phyloP scores from a whole-genome alignment of 176 grass and related monocot species.

The Ensete ventricosum region DNA sequence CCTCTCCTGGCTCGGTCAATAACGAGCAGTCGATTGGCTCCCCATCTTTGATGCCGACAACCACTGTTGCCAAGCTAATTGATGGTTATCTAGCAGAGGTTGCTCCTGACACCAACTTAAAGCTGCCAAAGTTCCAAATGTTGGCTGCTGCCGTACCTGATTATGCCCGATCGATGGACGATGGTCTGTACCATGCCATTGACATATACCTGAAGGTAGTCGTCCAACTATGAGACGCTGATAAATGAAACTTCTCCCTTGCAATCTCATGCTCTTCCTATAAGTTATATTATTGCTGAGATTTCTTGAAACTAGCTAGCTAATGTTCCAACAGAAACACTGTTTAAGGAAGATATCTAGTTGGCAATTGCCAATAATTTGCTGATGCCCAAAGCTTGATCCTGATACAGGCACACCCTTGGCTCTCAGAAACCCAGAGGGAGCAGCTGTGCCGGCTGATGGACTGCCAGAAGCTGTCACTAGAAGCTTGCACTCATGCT shows the following conservation, averaged over 20 bases:
- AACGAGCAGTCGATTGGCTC: not conserved
- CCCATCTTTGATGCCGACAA: not conserved
- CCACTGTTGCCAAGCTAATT: not conserved
- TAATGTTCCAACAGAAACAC: no score
- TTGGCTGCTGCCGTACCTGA: constrained; percentile 5
- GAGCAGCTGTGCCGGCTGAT: constrained; percentile 1
- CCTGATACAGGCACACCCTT: constrained; percentile 1
- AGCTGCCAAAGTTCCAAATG: not conserved
- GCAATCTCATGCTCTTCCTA: no score
- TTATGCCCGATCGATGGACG: not conserved
- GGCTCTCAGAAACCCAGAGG: not conserved
- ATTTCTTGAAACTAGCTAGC: no score
- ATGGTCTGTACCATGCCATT: not conserved
- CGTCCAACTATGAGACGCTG: no score
- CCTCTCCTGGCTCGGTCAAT: not conserved
- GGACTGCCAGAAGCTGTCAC: constrained; percentile 5
- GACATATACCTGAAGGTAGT: constrained; percentile 9
- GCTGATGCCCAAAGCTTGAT: not conserved
- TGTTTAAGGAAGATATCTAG: no score
- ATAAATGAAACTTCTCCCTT: no score
- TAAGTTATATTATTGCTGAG: no score
- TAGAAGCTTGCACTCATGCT: constrained; percentile 11
- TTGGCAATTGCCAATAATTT: no score
- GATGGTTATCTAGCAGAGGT: constrained; percentile 1
- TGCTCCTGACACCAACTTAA: constrained; percentile 4